Evolutionary conservation across 768 basidiomycete species (phyloP).

Genomic region (Jaapia argillacea): DNA sequence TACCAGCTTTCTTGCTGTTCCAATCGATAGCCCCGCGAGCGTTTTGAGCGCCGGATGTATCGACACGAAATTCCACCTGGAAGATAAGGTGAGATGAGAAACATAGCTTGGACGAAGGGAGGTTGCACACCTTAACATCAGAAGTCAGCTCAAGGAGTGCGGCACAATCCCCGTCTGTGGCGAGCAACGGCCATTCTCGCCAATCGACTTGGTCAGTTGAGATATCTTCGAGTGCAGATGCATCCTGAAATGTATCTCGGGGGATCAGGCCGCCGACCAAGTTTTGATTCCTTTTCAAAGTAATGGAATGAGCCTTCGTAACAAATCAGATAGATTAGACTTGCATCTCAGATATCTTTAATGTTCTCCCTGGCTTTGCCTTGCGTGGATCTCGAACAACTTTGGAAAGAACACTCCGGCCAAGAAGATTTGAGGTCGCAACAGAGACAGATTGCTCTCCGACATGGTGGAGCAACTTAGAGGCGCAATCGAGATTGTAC

Average conservation of each 20-base stretch:
- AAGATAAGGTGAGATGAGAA: background rate
- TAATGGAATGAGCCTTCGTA: background rate
- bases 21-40: conserved; percentile 56
- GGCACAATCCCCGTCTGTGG: conserved; percentile 75
- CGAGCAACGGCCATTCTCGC: conserved; percentile 72
- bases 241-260: conserved; percentile 63
- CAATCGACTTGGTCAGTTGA: conserved; percentile 38
- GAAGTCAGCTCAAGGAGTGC: conserved; percentile 76
- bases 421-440: conserved; percentile 52
- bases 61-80: conserved; percentile 67
- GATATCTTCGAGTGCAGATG: conserved; percentile 49
- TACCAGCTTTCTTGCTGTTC: conserved; percentile 87
- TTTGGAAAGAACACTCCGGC: conserved; percentile 58
- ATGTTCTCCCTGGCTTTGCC: conserved; percentile 57
- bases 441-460: conserved; percentile 45
- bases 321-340: conserved; percentile 7
- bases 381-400: conserved; percentile 52
- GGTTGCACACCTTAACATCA: conserved; percentile 49
- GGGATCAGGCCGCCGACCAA: conserved; percentile 55
- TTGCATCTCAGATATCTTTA: conserved; percentile 70
- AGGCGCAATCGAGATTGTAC: conserved; percentile 54
- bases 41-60: conserved; percentile 48
- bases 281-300: conserved; percentile 47
- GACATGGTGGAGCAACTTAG: conserved; percentile 41
- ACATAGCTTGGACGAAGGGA: no score